Conservation (phyloP, 225 moss, liverwort and hornwort species). For the Thuidium tamariscinum region DNA sequence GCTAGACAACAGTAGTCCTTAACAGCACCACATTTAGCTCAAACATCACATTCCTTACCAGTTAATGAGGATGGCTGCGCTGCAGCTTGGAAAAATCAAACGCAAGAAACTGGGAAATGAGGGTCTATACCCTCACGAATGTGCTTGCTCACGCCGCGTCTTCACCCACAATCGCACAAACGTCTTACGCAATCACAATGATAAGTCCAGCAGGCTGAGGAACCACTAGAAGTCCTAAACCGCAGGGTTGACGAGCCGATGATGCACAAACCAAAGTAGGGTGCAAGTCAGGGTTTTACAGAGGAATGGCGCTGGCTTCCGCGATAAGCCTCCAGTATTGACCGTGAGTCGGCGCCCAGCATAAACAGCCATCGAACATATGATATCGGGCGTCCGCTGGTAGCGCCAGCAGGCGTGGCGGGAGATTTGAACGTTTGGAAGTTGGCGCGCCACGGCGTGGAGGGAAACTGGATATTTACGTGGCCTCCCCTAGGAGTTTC, state of each 20-base stretch:
- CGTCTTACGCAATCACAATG: not conserved
- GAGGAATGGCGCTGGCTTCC: not conserved
- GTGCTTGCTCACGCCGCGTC: not conserved
- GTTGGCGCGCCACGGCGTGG: constrained; percentile 16
- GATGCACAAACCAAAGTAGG: rapidly evolving
- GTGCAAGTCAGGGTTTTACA: not conserved
- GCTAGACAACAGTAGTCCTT: not conserved
- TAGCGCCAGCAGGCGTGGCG: not conserved
- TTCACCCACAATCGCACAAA: not conserved
- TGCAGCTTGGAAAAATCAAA: not conserved
- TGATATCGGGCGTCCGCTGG: not conserved
- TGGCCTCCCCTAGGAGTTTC: not conserved
- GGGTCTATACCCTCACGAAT: not conserved
- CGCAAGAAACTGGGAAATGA: not conserved
- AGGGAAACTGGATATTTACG: not conserved
- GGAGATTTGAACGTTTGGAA: constrained; percentile 24
- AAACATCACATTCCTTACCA: not conserved
- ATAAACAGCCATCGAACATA: rapidly evolving
- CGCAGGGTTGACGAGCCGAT: too few species aligned
- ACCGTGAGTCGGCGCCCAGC: not conserved
- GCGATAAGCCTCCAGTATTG: not conserved
- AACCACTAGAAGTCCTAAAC: rapidly evolving
- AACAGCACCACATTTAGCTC: not conserved
- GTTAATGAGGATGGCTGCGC: not conserved
- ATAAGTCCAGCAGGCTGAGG: too few species aligned